A percentile compares a stretch with the other conserved stretches of the same genome.
Evolutionary conservation across 2,329 filamentous ascomycete genomes (phyloP).

Genomic region (Aspergillus texensis): DNA sequence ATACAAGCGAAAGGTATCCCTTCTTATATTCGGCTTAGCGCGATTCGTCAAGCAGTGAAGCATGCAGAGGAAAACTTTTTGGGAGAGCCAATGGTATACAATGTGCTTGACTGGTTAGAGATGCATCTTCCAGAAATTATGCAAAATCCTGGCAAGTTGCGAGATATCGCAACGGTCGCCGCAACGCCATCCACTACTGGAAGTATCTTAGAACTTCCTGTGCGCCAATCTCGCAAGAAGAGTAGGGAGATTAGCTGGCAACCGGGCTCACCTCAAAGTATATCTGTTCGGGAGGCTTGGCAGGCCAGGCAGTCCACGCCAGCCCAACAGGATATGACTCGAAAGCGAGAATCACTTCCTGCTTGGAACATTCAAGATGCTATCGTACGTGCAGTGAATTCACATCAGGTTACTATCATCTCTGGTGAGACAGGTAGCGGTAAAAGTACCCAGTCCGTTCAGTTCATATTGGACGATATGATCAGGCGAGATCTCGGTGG

Average conservation of each 20-base stretch:
- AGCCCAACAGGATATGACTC: conserved; percentile 73
- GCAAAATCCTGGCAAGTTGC: conserved; percentile 77
- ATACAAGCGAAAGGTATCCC: conserved; percentile 71
- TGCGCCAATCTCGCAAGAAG: conserved; percentile 40
- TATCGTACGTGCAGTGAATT: conserved; percentile 74
- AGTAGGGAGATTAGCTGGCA: conserved; percentile 67
- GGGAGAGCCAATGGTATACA: conserved; percentile 90
- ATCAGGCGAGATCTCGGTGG: conserved; percentile 75
- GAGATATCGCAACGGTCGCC: conserved; percentile 79
- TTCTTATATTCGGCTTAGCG: conserved; percentile 89
- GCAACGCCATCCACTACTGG: conserved; percentile 46
- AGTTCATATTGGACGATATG: conserved; percentile 91
- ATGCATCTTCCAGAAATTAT: conserved; percentile 80
- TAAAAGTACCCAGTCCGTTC: conserved; percentile 95
- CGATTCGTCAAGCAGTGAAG: conserved; percentile 74
- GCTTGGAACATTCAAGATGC: conserved; percentile 82
- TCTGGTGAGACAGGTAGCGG: conserved; percentile 96
- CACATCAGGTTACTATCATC: conserved; percentile 90
- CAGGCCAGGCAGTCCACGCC: conserved; percentile 65
- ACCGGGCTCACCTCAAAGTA: conserved; percentile 59
- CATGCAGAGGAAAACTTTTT: conserved; percentile 71
- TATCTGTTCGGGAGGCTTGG: conserved; percentile 67
- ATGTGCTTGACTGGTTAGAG: conserved; percentile 88
- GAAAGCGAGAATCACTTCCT: conserved; percentile 72
- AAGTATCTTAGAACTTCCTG: conserved; percentile 26